Evolutionary conservation across 2,329 filamentous ascomycete species (phyloP), one percentile per base, ranked within the genome.

Genomic region (Arachnomyces sp.): DNA sequence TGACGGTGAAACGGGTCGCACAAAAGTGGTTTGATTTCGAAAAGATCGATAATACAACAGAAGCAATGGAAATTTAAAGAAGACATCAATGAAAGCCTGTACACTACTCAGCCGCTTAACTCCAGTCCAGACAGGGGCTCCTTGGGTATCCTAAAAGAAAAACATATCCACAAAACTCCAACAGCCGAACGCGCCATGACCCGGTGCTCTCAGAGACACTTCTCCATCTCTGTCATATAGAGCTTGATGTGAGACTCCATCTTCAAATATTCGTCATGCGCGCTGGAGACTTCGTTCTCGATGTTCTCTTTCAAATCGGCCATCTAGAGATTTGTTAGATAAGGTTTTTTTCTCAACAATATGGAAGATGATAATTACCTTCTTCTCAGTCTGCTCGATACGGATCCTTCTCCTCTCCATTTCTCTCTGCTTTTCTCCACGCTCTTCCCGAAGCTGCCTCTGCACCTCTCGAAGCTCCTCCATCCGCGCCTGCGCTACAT

Each of bases 191-290:
- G 70, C 51, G 44, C 29, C 42, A 39, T 41, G 34, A 46, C 44
- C 42, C 38, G 25, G 18, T 34, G 40, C 36, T n/a, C 44, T 61
- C 54, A 68, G 46, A 92, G 78, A 42, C 82, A 83, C 66, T 95
- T 89, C 66, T 96, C 92, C 89, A 98, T 95, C 73, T 98, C 92
- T 3, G 86, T 94, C 57, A 98, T 94, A 70, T 98, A 98, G 47
- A 96, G 73, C 66, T 89, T 90, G 62, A 98, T 93, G 60, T 98
- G 92, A 29, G 87, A 83, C 63, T 96, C 90, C 79, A 98, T 84
- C 78, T 95, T 95, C 59, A 94, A 75, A 65, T 95, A 98, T 69
- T 96, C 87, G 50, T 94, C 89, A 53, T 94, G 80, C 1, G 92
- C 88, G 41, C 78, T 79, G 58, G 92, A 86, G 7, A 96, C 83